These are phyloP conservation scores for Avicennia marina DNA, from an alignment of 257 asterid genomes.

Conservation along the genomic window DNA sequence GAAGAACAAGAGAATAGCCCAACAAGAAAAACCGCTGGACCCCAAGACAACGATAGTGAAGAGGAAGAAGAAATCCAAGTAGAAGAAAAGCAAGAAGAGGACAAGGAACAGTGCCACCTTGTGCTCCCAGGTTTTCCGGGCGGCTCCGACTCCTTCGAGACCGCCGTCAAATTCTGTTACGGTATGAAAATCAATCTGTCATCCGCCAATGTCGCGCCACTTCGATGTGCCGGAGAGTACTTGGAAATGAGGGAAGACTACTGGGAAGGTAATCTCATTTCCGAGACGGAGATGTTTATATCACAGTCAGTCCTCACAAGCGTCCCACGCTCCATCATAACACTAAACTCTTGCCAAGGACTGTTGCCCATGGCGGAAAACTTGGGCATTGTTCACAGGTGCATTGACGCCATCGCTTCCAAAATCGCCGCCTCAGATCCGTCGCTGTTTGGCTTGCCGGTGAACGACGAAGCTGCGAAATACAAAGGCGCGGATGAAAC, in stretches of 20 bases:
- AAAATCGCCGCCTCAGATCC: slow-evolving; percentile 76
- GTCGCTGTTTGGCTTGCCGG: slow-evolving; percentile 90
- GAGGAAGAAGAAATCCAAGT: no score
- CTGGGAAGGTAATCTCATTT: background rate
- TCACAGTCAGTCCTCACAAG: background rate
- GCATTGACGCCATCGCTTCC: slow-evolving; percentile 27
- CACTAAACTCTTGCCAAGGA: background rate
- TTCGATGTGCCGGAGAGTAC: background rate
- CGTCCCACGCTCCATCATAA: background rate
- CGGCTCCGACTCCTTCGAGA: background rate
- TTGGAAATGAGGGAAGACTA: background rate
- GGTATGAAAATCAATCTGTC: background rate
- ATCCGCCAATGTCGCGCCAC: background rate
- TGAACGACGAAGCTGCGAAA: slow-evolving; percentile 42
- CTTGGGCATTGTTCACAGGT: background rate
- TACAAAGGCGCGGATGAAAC: slow-evolving; percentile 16
- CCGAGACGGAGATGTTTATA: background rate
- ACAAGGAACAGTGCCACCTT: no score
- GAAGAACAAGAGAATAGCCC: no score
- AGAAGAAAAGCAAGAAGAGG: no score
- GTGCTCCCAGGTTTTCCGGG: background rate
- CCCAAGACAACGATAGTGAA: no score
- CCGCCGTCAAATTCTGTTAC: background rate
- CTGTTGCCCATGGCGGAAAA: background rate
- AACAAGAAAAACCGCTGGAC: no score